These are phyloP conservation scores for Nephelium lappaceum DNA, from an alignment of 345 rosid species.

Conservation along the genomic window DNA sequence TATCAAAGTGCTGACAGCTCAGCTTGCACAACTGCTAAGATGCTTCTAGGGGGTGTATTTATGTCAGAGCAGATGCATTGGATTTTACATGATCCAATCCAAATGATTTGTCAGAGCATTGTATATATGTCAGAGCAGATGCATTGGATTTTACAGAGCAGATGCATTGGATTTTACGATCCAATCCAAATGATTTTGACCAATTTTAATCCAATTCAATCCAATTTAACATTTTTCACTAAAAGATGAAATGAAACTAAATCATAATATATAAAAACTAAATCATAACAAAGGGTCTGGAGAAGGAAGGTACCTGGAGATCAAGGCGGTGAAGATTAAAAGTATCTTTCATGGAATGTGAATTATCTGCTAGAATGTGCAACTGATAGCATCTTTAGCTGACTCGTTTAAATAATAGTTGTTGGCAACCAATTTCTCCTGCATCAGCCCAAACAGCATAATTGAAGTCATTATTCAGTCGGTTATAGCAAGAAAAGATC, in stretches of 20 bases:
- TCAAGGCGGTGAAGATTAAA: constrained; percentile 94
- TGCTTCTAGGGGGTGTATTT: background rate
- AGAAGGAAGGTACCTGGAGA: constrained; percentile 62
- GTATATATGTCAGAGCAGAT: background rate
- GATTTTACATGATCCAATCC: background rate
- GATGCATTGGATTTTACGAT: too few species aligned
- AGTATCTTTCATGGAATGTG: constrained; percentile 88
- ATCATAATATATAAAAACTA: too few species aligned
- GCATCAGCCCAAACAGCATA: constrained; percentile 31
- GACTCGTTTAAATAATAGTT: constrained; percentile 75
- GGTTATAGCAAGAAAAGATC: constrained; percentile 9
- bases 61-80: background rate
- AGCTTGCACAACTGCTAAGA: background rate
- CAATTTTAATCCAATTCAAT: too few species aligned
- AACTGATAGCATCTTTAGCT: constrained; percentile 96
- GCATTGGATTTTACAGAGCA: too few species aligned
- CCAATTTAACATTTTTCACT: too few species aligned
- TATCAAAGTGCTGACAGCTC: background rate
- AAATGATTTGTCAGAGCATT: too few species aligned
- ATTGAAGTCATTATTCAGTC: constrained; percentile 4
- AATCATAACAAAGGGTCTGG: background rate
- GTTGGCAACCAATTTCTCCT: constrained; percentile 80
- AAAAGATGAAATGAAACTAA: too few species aligned
- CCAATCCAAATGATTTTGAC: too few species aligned
- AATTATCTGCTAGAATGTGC: constrained; percentile 86